A percentile compares a stretch with the other conserved stretches of the same genome.
These are phyloP conservation scores for Populus hybrid DNA, from an alignment of 441 rosid genomes.

Conservation along the genomic window DNA sequence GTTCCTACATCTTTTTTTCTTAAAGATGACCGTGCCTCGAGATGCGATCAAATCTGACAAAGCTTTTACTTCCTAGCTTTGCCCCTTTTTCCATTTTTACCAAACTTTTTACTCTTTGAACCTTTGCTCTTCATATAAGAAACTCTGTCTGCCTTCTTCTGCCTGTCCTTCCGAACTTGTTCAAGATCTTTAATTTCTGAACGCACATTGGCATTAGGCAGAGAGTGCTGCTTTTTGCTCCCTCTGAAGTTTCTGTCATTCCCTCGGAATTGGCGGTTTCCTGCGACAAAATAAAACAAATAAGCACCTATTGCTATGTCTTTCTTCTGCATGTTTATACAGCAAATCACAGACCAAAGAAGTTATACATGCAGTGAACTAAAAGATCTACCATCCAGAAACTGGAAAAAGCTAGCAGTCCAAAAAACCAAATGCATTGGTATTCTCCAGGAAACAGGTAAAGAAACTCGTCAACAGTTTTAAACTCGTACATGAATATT, in stretches of 20 bases:
- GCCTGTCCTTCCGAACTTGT: constrained; percentile 88
- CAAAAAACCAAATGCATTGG: not conserved
- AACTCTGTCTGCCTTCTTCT: constrained; percentile 58
- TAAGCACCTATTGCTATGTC: not conserved
- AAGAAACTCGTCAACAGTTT: not conserved
- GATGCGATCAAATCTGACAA: not conserved
- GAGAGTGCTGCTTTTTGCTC: constrained; percentile 33
- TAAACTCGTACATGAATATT: not conserved
- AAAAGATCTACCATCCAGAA: not conserved
- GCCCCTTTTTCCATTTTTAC: constrained; percentile 42
- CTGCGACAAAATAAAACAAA: constrained; percentile 25
- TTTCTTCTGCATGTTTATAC: not conserved
- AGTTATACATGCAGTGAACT: not conserved
- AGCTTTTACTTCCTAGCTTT: constrained; percentile 30
- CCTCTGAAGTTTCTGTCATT: constrained; percentile 47
- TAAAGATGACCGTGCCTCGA: not conserved
- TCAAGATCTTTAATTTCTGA: constrained; percentile 83
- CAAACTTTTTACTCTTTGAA: constrained; percentile 36
- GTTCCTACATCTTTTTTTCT: not conserved
- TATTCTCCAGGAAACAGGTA: not conserved
- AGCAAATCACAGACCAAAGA: not conserved
- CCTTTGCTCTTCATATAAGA: constrained; percentile 60
- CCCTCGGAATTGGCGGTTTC: constrained; percentile 30
- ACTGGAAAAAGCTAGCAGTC: not conserved
- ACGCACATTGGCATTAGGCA: constrained; percentile 76